These are phyloP conservation scores for Crucibulum laeve DNA, from an alignment of 768 basidiomycete species.

Conservation along the genomic window DNA sequence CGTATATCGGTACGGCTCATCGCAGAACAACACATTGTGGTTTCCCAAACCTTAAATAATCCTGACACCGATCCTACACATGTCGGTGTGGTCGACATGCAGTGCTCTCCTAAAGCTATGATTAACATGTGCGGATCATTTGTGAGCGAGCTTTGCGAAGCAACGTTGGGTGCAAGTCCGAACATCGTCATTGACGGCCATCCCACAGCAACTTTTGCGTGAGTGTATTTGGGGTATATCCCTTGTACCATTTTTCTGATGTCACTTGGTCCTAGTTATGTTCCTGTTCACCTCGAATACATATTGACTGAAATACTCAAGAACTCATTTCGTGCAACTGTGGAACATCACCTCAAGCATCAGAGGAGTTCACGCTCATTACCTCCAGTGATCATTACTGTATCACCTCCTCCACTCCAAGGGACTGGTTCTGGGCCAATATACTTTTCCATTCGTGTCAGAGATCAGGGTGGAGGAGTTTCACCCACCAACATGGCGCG, in stretches of 20 bases:
- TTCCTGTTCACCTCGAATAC: conserved; percentile 89
- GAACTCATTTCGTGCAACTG: conserved; percentile 87
- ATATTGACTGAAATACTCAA: conserved; percentile 89
- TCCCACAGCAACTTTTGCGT: conserved; percentile 73
- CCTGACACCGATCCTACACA: conserved; percentile 32
- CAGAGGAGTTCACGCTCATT: conserved; percentile 27
- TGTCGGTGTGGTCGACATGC: conserved; percentile 72
- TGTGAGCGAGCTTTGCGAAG: conserved; percentile 80
- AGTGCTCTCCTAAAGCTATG: conserved; percentile 70
- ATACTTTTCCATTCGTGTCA: conserved; percentile 72
- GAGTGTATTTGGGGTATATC: conserved; percentile 25
- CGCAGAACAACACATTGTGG: conserved; percentile 87
- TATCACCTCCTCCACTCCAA: conserved; percentile 49
- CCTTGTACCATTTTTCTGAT: conserved; percentile 5
- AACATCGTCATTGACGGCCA: conserved; percentile 67
- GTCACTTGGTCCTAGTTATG: conserved; percentile 47
- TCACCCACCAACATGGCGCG: conserved; percentile 66
- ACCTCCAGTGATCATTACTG: conserved; percentile 66
- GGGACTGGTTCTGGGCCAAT: conserved; percentile 22
- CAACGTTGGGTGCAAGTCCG: conserved; percentile 73
- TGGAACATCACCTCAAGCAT: conserved; percentile 61
- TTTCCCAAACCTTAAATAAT: conserved; percentile 62
- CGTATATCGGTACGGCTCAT: conserved; percentile 86
- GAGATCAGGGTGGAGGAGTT: conserved; percentile 87
- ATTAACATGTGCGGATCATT: conserved; percentile 78